These are phyloP conservation scores for Cryptococcus depauperatus DNA, from an alignment of 1,284 basidiomycete species.

Conservation along the genomic window DNA sequence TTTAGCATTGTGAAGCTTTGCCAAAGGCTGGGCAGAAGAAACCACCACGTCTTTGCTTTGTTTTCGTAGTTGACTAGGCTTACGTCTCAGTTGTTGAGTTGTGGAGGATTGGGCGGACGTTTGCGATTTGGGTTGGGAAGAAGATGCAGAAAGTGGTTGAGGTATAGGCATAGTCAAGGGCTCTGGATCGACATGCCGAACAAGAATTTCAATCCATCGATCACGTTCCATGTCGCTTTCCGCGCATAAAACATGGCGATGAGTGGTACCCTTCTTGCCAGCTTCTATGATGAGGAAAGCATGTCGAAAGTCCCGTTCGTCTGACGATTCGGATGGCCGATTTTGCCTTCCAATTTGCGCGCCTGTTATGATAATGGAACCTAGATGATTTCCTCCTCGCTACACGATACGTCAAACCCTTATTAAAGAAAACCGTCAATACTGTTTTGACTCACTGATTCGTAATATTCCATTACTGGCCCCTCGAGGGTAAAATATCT, in stretches of 20 bases:
- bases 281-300: constrained; percentile 94
- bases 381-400: constrained; percentile 82
- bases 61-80: constrained; percentile 36
- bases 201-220: constrained; percentile 87
- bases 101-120: background rate
- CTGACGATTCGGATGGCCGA: constrained; percentile 50
- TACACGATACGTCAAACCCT: too few species aligned
- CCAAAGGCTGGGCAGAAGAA: constrained; percentile 53
- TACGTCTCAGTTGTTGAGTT: constrained; percentile 14
- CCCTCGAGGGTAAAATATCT: constrained; percentile 87
- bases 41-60: constrained; percentile 55
- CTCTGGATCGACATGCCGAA: constrained; percentile 54
- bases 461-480: constrained; percentile 83
- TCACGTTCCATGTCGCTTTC: constrained; percentile 90
- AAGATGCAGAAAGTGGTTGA: background rate
- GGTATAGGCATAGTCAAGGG: constrained; percentile 1
- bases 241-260: constrained; percentile 87
- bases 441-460: constrained; percentile 60
- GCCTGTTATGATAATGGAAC: constrained; percentile 74
- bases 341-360: constrained; percentile 77
- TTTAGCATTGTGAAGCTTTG: constrained; percentile 57
- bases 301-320: constrained; percentile 90
- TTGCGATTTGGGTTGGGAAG: background rate
- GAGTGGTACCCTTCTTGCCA: constrained; percentile 58
- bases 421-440: constrained; percentile 3